Base-by-base conservation (phyloP, 805 yeast species). In the Suhomyces xylopsoci region DNA sequence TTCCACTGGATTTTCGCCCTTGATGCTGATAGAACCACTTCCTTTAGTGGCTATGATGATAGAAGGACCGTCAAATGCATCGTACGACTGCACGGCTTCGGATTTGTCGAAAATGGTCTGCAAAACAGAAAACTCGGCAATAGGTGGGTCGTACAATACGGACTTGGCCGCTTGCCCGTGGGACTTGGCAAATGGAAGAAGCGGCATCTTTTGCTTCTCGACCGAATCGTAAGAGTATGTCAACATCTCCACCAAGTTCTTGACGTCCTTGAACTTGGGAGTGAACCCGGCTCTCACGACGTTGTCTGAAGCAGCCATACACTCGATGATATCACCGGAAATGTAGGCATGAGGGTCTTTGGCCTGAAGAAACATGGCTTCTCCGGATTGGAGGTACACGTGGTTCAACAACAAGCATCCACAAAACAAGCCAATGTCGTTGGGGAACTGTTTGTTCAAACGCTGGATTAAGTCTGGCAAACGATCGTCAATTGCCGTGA, bases 221-320 rank as follows among this genome's bases (percentile, higher is more conserved):
- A 93, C 97, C 22, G 96, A 84, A 51, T 88, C 96, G 63, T 88
- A 88, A 25, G 88, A 79, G 69, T 93, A 94, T 3, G 97, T 92
- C 68, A 94, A 82, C 94, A 90, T 90, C 50, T 81, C 83, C 44
- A 94, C 97, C 66, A 94, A 82, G 63, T 88, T 90, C 54, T 84
- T 73, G 55, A 94, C 98, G 70, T 94, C 99, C 74, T 93, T 94
- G 78, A 93, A 94, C 71, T 94, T 94, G 56, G 99, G 99, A n/a
- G 99, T 94, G 79, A 94, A 94, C 12, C 99, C 99, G 3, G 97
- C 96, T 70, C 99, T 84, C 48, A 94, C 97, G 53, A 94, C 99
- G 64, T 94, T 94, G 70, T 94, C 99, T 41, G 96, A 87, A 7
- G 99, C 97, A 43, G 99, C 99, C 99, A 94, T 94, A 78, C 99